Base-by-base conservation (phyloP, 2,329 filamentous ascomycete species). In the Fusarium pseudonygamai region DNA sequence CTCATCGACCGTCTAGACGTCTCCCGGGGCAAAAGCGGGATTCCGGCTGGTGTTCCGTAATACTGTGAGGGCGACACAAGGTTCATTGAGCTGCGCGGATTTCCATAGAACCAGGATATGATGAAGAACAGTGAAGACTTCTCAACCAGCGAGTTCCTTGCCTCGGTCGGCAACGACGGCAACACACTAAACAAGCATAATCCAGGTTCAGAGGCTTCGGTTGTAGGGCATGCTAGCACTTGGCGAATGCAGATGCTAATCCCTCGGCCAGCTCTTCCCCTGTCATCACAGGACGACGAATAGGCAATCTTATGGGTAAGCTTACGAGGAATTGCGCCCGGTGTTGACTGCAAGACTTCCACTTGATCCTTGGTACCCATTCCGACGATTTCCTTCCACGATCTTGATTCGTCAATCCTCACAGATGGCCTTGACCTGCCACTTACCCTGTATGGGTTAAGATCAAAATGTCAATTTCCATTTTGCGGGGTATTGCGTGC, bases 31-130 rank as follows among this genome's bases (percentile, higher is more conserved):
- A 37, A 53, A 36, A 22, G 10, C 47, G 34, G 34, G 20, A 28
- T 39, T 18, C 20, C 24, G 20, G 20, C 10, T 10, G 8, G 6
- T 26, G 37, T 39, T 16, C 24, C 24, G 32, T 11, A 22, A 52
- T 5, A 2, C 16, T 26, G 13, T 6, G 7, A 26, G 5, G 18
- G 9, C n/a, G 0, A 22, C 24, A 13, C 6, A 22, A 22, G 8
- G 20, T 36, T 11, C 1, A 34, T 34, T 14, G 11, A 12, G 30
- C 15, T 34, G 14, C 16, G 30, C 36, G 36, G 36, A 18, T 37
- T 37, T 37, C 16, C 36, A 37, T 37, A 18, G 15, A 34, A 37
- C 36, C 36, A 37, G 36, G 16, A 37, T 18, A 9, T 37, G 9
- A 37, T 37, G 36, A 18, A 37, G 36, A 37, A 37, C 16, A 37